A percentile compares a stretch with the other conserved stretches of the same genome.
Evolutionary conservation across 1,139 yeast genomes (phyloP).

Genomic region (Lodderomyces pseudojiufengensis): DNA sequence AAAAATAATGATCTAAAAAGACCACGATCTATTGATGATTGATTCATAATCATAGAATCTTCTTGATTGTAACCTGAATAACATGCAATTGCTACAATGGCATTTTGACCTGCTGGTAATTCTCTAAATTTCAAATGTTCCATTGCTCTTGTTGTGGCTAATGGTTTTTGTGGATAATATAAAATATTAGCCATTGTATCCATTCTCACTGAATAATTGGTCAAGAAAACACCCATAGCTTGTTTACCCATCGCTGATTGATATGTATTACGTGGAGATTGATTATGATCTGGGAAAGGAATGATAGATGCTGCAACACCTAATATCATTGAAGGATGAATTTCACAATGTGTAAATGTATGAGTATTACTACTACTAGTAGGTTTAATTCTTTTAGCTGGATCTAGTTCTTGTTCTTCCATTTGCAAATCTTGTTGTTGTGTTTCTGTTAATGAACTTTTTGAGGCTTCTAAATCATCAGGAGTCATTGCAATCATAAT

Average conservation of each 20-base stretch:
- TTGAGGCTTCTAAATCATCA: slow-evolving; percentile 80
- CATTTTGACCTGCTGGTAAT: slow-evolving; percentile 98
- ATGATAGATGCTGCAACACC: slow-evolving; percentile 98
- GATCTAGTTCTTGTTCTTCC: slow-evolving; percentile 57
- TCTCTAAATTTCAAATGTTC: slow-evolving; percentile 96
- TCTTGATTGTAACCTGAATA: slow-evolving; percentile 99
- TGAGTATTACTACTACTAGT: slow-evolving; percentile 56
- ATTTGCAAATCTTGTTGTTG: slow-evolving; percentile 33
- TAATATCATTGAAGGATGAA: slow-evolving; percentile 97
- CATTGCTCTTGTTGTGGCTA: slow-evolving; percentile 99
- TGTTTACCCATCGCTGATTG: slow-evolving; percentile 99
- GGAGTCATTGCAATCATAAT: slow-evolving; percentile 99
- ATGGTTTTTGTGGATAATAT: slow-evolving; percentile 97
- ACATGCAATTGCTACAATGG: slow-evolving; percentile 96
- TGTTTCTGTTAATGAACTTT: slow-evolving; percentile 47
- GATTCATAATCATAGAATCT: slow-evolving; percentile 99
- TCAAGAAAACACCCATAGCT: slow-evolving; percentile 99
- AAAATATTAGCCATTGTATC: slow-evolving; percentile 98
- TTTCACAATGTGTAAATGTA: slow-evolving; percentile 97
- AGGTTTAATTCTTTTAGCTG: slow-evolving; percentile 86
- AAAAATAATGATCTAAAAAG: slow-evolving; percentile 91
- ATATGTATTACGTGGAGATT: slow-evolving; percentile 98
- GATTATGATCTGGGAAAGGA: slow-evolving; percentile 99
- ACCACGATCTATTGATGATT: slow-evolving; percentile 95
- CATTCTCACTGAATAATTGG: slow-evolving; percentile 96